Evolutionary conservation across 345 rosid genomes (phyloP).

Genomic region (Fremontodendron californicum): DNA sequence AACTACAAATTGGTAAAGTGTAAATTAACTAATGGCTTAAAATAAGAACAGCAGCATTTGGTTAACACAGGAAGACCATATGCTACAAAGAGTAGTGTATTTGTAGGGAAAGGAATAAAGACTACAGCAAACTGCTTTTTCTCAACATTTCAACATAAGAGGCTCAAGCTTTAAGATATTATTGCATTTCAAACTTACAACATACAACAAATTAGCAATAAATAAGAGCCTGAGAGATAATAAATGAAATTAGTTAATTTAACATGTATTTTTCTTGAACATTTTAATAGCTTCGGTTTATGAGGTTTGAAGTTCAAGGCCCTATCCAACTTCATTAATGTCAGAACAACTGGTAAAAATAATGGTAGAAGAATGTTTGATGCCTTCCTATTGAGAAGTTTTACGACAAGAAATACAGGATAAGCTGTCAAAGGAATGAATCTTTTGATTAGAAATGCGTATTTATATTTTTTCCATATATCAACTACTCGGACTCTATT

Average conservation of each 20-base stretch:
- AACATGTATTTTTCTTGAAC: background rate
- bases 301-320: background rate
- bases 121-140: background rate
- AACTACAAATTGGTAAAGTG: background rate
- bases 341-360: background rate
- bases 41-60: background rate
- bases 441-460: background rate
- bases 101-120: background rate
- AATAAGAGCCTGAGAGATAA: background rate
- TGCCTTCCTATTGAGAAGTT: background rate
- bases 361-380: background rate
- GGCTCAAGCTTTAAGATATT: background rate
- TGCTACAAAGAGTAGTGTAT: background rate
- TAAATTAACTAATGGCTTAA: background rate
- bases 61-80: background rate
- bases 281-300: background rate
- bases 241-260: background rate
- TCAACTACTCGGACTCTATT: background rate
- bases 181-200: background rate
- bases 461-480: background rate
- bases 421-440: background rate
- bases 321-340: background rate
- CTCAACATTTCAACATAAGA: slow-evolving; percentile 4
- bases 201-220: background rate
- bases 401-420: background rate